A percentile compares a stretch with the other conserved stretches of the same genome.
phyloP scores from a whole-genome alignment of 768 basidiomycete genomes.

The Rhodotorula sphaerocarpa region DNA sequence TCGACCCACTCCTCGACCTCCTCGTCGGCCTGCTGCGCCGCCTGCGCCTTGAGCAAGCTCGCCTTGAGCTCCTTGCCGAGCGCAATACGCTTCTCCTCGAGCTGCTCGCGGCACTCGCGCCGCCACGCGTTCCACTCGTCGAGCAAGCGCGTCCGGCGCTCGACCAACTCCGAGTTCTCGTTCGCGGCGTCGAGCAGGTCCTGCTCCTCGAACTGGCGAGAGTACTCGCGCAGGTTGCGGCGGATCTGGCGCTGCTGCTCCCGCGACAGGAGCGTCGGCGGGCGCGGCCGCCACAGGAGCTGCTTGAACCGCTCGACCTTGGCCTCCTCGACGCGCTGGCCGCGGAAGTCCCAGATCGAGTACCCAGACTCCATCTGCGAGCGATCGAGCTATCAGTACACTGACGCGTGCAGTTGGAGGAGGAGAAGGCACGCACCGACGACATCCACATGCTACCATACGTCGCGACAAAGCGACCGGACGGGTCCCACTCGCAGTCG shows the following conservation, averaged over 20 bases:
- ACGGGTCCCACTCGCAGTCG: constrained; percentile 97
- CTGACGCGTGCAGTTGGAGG: constrained; percentile 1
- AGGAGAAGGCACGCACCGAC: constrained; percentile 54
- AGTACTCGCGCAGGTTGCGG: constrained; percentile 83
- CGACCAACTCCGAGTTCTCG: constrained; percentile 85
- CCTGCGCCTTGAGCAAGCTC: constrained; percentile 47
- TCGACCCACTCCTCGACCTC: constrained; percentile 47
- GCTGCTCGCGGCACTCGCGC: constrained; percentile 57
- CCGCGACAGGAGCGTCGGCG: constrained; percentile 71
- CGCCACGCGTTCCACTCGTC: constrained; percentile 99
- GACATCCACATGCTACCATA: constrained; percentile 93
- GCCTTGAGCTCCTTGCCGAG: constrained; percentile 39
- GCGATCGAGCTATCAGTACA: constrained; percentile 13
- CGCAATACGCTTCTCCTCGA: constrained; percentile 52
- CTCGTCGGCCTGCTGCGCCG: constrained; percentile 62
- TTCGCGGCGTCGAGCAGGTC: constrained; percentile 92
- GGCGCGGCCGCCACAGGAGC: constrained; percentile 96
- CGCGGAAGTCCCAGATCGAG: constrained; percentile 95
- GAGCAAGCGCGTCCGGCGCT: constrained; percentile 78
- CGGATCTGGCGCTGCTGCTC: constrained; percentile 80
- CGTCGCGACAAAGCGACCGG: constrained; percentile 83
- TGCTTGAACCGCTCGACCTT: constrained; percentile 95
- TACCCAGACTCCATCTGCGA: constrained; percentile 88
- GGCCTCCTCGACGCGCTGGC: constrained; percentile 74
- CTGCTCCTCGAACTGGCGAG: constrained; percentile 86